Percentiles rank a stretch among this genome's conserved stretches.
phyloP scores from a whole-genome alignment of 2,329 filamentous ascomycete genomes.

The Diplodia scrobiculata region DNA sequence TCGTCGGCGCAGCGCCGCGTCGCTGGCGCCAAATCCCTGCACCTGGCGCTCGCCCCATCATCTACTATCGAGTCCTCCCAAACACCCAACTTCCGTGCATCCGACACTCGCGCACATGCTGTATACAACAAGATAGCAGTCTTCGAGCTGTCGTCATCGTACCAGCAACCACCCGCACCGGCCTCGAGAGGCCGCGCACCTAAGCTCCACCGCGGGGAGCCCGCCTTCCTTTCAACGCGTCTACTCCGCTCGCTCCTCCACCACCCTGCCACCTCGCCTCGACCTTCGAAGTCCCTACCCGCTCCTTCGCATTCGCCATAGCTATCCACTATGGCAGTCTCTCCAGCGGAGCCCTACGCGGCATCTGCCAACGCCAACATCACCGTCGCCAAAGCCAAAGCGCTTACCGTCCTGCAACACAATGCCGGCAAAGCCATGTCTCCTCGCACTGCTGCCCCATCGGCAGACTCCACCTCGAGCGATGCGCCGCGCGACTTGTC shows the following conservation, averaged over 20 bases:
- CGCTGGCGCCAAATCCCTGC: constrained; percentile 11
- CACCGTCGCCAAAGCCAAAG: constrained; percentile 36
- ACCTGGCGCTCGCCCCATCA: background rate
- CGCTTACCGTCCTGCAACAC: constrained; percentile 38
- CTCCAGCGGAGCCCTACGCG: constrained; percentile 26
- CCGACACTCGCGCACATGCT: background rate
- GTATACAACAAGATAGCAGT: background rate
- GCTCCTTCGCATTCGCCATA: constrained; percentile 4
- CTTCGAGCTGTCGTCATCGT: background rate
- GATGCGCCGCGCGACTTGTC: constrained; percentile 46
- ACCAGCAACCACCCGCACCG: background rate
- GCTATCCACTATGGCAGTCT: constrained; percentile 29
- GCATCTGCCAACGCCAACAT: constrained; percentile 26
- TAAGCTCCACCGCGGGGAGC: constrained; percentile 4
- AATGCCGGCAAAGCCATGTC: constrained; percentile 33
- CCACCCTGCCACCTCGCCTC: constrained; percentile 26
- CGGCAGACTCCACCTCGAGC: constrained; percentile 32
- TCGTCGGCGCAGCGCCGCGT: constrained; percentile 23
- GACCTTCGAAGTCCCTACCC: background rate
- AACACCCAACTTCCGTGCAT: background rate
- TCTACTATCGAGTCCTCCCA: background rate
- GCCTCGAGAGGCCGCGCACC: background rate
- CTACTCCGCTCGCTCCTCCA: constrained; percentile 26
- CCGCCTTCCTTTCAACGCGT: background rate
- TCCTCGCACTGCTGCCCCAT: constrained; percentile 32